Evolutionary conservation across 768 basidiomycete genomes (phyloP), one percentile per base, ranked within the genome.

Genomic region (Lentinula raphanica): DNA sequence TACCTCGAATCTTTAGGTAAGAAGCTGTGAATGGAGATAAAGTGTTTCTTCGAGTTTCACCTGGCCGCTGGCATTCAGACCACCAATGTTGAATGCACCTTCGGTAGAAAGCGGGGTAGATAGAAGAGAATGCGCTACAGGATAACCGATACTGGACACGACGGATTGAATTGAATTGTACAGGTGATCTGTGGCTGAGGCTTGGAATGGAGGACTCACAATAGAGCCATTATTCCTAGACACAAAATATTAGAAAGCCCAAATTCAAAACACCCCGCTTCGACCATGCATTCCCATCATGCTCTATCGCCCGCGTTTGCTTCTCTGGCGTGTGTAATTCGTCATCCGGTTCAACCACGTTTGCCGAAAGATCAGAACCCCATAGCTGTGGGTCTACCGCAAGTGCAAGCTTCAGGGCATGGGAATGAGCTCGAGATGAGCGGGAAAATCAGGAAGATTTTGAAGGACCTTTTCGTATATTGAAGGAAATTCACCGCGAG

Each of bases 221-320:
- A 79, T 21, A 79, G 66, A 17, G 64, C 58, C 35, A 76, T 62
- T 31, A 76, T 62, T 17, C 69, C 73, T 35, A 68, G 11, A 38
- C 66, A 65, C 13, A 84, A 69, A 81, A 51, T 13, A 77, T 62
- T 4, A 89, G 70, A 60, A 84, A 86, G 15, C 85, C 58, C 71
- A 79, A 56, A 69, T 94, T 94, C 19, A 79, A 74, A 70, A 84
- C 75, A 0, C 93, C 93, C 62, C 91, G 77, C 4, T 74, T 64
- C 9, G 83, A 82, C 58, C 85, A 76, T 3, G 77, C 73, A 40
- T 70, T 72, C 35, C 79, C 74, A 27, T 79, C 75, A 1, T 76
- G 74, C 11, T 78, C 77, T 51, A 79, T 78, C 32, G 79, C 72
- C 23, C 40, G 36, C 2, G 60, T 60, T 23, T 31, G 27, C 8